Percentiles rank a stretch among this genome's conserved stretches.
These are phyloP conservation scores for Xylaria sp. DNA, from an alignment of 2,329 filamentous ascomycete species.

Conservation along the genomic window DNA sequence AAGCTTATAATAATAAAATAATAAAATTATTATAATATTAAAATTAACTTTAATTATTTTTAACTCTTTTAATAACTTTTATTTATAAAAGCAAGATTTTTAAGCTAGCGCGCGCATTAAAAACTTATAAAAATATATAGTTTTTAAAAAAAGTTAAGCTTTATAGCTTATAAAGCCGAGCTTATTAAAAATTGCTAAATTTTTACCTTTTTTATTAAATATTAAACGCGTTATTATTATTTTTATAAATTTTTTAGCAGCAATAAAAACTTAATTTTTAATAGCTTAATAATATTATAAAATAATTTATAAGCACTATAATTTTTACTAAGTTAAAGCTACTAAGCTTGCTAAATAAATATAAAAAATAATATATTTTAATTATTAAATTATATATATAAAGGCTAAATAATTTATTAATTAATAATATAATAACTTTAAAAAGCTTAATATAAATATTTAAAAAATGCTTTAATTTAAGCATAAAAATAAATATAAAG, in stretches of 20 bases:
- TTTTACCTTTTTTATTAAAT: not conserved
- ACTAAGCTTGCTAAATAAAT: constrained; percentile 1
- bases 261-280: not conserved
- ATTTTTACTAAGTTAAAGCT: not conserved
- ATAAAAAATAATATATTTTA: not conserved
- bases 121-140: not conserved
- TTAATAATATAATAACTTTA: constrained; percentile 2
- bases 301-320: not conserved
- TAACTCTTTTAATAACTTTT: not conserved
- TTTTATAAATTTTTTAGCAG: not conserved
- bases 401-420: not conserved
- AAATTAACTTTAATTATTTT: not conserved
- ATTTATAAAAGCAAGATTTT: not conserved
- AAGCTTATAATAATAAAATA: not conserved
- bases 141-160: not conserved
- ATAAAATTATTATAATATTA: too few species aligned
- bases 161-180: not conserved
- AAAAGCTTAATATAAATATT: not conserved
- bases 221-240: not conserved
- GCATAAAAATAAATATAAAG: constrained; percentile 1
- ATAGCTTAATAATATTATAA: not conserved
- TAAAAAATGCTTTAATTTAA: constrained; percentile 1
- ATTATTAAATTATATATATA: constrained; percentile 4
- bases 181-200: not conserved
- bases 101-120: not conserved